Evolutionary conservation across 345 rosid genomes (phyloP), one percentile per base, ranked within the genome.

Genomic region (Citrus australasica): DNA sequence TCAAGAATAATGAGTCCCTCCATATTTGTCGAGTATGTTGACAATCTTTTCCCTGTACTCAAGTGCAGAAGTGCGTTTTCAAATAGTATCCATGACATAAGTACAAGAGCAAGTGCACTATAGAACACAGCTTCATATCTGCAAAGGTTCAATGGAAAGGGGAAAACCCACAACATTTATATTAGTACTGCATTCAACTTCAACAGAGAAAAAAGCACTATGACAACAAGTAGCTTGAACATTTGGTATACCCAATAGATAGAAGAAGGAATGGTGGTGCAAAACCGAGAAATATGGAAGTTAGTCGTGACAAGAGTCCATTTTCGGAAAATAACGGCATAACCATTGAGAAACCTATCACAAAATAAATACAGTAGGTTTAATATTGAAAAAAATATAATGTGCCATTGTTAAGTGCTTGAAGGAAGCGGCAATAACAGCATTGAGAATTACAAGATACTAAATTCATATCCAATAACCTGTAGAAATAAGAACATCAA

Each of bases 51-150:
- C 30, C 13, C 83, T 82, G 82, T 85, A 56, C 69, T 79, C 60
- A 84, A 80, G 83, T 91, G 84, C 73, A 89, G 88, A 73, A 86
- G 86, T 7, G 92, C 83, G 76, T 92, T 91, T 83, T 95, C 98
- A 80, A 92, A 90, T 33, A 95, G 81, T 78, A 95, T 89, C 98
- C 98, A 90, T 62, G 94, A 90, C 87, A 91, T 82, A 25, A 93
- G 91, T 67, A 88, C 95, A 75, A 93, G 91, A 67, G 87, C 87
- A 74, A 95, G 92, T 59, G 94, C 95, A 81, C 93, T 87, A 81
- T 93, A 93, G 88, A 95, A 95, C 79, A 91, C 92, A 77, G 97
- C 95, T 92, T 95, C 98, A 48, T 95, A 95, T 82, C 98, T 95
- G 85, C 85, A 80, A 55, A 66, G 32, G 80, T 82, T 82, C 74